These are phyloP conservation scores for Fagus crenata DNA, from an alignment of 306 rosid species.

Conservation along the genomic window DNA sequence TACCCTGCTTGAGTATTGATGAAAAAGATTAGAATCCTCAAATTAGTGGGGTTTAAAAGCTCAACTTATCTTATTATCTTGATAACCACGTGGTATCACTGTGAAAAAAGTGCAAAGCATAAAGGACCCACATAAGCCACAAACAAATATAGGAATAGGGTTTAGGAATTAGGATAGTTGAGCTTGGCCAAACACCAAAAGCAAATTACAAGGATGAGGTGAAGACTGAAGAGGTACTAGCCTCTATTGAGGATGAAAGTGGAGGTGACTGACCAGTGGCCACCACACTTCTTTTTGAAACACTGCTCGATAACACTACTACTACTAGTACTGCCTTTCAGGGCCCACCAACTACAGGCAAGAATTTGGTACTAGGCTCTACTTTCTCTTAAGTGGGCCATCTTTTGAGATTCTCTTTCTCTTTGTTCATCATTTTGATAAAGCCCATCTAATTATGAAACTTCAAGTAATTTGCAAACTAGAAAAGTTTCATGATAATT, in stretches of 20 bases:
- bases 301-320: conserved; percentile 24
- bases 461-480: neutral
- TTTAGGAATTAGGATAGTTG: conserved; percentile 22
- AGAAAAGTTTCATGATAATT: neutral
- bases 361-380: conserved; percentile 29
- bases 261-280: conserved; percentile 8
- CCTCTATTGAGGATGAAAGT: neutral
- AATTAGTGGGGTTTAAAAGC: conserved; percentile 17
- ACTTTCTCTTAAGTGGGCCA: conserved; percentile 26
- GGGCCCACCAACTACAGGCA: conserved; percentile 31
- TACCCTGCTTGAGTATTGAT: conserved; percentile 14
- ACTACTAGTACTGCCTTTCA: conserved; percentile 1
- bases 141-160: conserved; percentile 29
- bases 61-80: conserved; percentile 31
- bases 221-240: neutral
- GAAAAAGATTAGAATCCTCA: conserved; percentile 13
- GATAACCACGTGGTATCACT: conserved; percentile 30
- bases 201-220: neutral
- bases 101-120: conserved; percentile 44
- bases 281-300: conserved; percentile 22
- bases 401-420: conserved; percentile 29
- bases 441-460: neutral
- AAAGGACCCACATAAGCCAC: conserved; percentile 43
- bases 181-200: conserved; percentile 44
- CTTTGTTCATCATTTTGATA: conserved; percentile 13